Conservation (phyloP, 495 filamentous ascomycete species). For the Daldinia grandis region DNA sequence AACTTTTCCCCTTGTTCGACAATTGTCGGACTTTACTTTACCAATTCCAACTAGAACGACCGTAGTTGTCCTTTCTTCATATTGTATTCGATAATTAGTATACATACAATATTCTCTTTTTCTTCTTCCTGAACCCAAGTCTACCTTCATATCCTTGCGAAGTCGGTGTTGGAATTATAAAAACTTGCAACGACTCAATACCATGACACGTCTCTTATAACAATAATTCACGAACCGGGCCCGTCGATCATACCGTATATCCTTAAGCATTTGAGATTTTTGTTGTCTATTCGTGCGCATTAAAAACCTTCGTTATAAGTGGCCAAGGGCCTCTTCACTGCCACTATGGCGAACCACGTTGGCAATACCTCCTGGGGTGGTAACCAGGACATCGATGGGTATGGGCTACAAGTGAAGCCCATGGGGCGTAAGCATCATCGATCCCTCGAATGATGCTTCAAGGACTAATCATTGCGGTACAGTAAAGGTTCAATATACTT, state of each 20-base stretch:
- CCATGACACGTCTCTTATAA: slow-evolving; percentile 25
- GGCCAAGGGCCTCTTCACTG: slow-evolving; percentile 11
- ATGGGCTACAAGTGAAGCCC: slow-evolving; percentile 55
- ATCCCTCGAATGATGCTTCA: not conserved
- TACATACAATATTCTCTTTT: not conserved
- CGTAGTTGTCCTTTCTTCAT: not conserved
- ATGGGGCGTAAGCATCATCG: slow-evolving; percentile 59
- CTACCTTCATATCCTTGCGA: not conserved
- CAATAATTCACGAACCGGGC: not conserved
- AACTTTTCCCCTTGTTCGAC: slow-evolving; percentile 9
- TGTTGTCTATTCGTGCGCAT: slow-evolving; percentile 9
- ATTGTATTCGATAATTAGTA: not conserved
- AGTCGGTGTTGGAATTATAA: slow-evolving; percentile 11
- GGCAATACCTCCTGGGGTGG: slow-evolving; percentile 36
- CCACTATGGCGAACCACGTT: slow-evolving; percentile 33
- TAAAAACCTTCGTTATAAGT: not conserved
- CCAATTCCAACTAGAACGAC: slow-evolving; percentile 1
- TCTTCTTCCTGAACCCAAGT: not conserved
- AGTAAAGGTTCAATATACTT: slow-evolving; percentile 98
- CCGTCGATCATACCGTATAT: not conserved
- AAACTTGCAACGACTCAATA: slow-evolving; percentile 21
- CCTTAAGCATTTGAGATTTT: not conserved
- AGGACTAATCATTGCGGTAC: slow-evolving; percentile 42
- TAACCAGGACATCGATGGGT: slow-evolving; percentile 62
- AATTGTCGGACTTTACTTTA: slow-evolving; percentile 3